Percentiles rank a stretch among this genome's conserved stretches.
phyloP scores from a whole-genome alignment of 116 monocot species.

The Papilionanthe hybrid region DNA sequence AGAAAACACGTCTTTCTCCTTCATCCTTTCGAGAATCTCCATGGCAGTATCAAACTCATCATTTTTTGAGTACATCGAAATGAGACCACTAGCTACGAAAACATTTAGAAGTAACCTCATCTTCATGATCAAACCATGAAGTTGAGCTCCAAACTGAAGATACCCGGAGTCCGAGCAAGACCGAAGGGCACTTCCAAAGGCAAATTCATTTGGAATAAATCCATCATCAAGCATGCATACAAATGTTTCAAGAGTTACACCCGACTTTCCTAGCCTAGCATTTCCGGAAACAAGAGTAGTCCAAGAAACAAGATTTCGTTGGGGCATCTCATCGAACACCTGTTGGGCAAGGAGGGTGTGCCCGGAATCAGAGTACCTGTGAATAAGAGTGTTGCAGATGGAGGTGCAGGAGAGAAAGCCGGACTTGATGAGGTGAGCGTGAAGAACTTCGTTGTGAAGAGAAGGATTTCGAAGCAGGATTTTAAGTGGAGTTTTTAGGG shows the following conservation, averaged over 20 bases:
- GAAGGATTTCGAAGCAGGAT: neutral
- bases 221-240: constrained; percentile 30
- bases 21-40: neutral
- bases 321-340: constrained; percentile 54
- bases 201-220: constrained; percentile 36
- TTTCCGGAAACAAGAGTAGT: constrained; percentile 61
- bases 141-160: constrained; percentile 27
- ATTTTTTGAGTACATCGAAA: constrained; percentile 34
- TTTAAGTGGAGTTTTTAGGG: neutral
- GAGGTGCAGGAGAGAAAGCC: constrained; percentile 10
- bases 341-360: constrained; percentile 9
- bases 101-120: constrained; percentile 25
- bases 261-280: constrained; percentile 35
- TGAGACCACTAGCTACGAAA: constrained; percentile 35
- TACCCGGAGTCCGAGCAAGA: constrained; percentile 37
- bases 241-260: constrained; percentile 51
- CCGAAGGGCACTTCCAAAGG: constrained; percentile 56
- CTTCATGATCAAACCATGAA: constrained; percentile 40
- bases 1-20: neutral
- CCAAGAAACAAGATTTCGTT: constrained; percentile 67
- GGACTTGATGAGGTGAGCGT: constrained; percentile 11
- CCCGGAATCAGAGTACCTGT: neutral
- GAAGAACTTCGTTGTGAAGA: constrained; percentile 7
- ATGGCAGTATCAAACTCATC: neutral
- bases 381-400: constrained; percentile 6